A percentile compares a stretch with the other conserved stretches of the same genome.
These are phyloP conservation scores for Venturia aucupariae DNA, from an alignment of 2,329 filamentous ascomycete species.

Conservation along the genomic window DNA sequence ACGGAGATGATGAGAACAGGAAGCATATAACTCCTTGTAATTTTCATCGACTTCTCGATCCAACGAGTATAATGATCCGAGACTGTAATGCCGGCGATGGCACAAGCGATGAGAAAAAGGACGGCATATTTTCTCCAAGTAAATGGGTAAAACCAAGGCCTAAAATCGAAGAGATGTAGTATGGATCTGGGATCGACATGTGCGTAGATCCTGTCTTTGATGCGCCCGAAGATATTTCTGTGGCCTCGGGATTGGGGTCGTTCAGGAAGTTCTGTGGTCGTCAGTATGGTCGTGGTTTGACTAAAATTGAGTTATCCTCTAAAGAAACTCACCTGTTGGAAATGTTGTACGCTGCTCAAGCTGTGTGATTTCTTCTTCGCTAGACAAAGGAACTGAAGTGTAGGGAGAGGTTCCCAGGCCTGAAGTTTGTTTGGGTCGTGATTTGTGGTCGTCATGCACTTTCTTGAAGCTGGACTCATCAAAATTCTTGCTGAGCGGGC, in stretches of 20 bases:
- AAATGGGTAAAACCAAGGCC: slow-evolving; percentile 17
- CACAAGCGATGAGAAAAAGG: slow-evolving; percentile 14
- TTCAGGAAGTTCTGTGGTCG: background rate
- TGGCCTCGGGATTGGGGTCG: background rate
- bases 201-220: background rate
- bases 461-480: no score
- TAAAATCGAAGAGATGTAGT: slow-evolving; percentile 16
- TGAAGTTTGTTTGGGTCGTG: no score
- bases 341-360: no score
- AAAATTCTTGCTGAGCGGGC: no score
- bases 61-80: slow-evolving; percentile 17
- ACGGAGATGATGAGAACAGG: slow-evolving; percentile 18
- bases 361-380: no score
- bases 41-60: slow-evolving; percentile 17
- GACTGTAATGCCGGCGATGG: slow-evolving; percentile 16
- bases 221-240: background rate
- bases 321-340: no score
- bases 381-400: no score
- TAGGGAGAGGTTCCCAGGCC: no score
- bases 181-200: slow-evolving; percentile 17
- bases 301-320: slow-evolving; percentile 38
- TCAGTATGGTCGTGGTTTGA: background rate
- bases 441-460: no score
- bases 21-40: slow-evolving; percentile 19
- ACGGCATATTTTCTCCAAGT: slow-evolving; percentile 19